phyloP scores from a whole-genome alignment of 345 rosid species.

The Aurinia saxatilis region DNA sequence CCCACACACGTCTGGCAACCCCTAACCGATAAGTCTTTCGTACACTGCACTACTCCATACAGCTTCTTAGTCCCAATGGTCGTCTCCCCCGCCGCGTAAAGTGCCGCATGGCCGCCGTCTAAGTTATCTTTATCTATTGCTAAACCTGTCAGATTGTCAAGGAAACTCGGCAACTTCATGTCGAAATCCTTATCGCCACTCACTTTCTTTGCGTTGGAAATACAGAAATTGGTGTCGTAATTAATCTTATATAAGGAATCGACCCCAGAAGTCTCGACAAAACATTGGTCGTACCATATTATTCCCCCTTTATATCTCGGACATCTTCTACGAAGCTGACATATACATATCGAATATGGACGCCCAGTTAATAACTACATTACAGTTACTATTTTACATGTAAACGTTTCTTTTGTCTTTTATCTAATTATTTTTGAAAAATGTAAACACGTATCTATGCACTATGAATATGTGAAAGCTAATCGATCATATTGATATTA shows the following conservation, averaged over 20 bases:
- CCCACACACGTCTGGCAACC: constrained; percentile 36
- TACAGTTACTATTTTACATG: background rate
- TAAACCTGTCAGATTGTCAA: constrained; percentile 18
- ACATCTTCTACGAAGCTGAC: constrained; percentile 25
- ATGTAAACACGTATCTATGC: background rate
- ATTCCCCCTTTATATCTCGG: constrained; percentile 31
- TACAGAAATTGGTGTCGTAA: background rate
- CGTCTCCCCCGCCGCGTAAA: constrained; percentile 27
- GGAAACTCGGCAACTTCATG: constrained; percentile 19
- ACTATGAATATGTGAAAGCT: background rate
- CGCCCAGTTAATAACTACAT: background rate
- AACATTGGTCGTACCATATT: constrained; percentile 46
- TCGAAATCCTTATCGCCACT: constrained; percentile 20
- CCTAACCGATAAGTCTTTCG: constrained; percentile 26
- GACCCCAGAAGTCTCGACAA: constrained; percentile 33
- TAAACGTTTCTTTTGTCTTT: no score
- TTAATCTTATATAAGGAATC: background rate
- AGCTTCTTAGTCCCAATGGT: constrained; percentile 7
- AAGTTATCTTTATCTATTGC: constrained; percentile 5
- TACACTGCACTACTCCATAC: constrained; percentile 50
- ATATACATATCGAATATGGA: background rate
- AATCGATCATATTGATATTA: constrained; percentile 1
- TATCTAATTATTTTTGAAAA: no score
- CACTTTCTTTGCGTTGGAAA: constrained; percentile 12
- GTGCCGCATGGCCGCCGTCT: background rate